A percentile compares a stretch with the other conserved stretches of the same genome.
Evolutionary conservation across 2,329 filamentous ascomycete genomes (phyloP).

Genomic region (Hymenoscyphus albidus): DNA sequence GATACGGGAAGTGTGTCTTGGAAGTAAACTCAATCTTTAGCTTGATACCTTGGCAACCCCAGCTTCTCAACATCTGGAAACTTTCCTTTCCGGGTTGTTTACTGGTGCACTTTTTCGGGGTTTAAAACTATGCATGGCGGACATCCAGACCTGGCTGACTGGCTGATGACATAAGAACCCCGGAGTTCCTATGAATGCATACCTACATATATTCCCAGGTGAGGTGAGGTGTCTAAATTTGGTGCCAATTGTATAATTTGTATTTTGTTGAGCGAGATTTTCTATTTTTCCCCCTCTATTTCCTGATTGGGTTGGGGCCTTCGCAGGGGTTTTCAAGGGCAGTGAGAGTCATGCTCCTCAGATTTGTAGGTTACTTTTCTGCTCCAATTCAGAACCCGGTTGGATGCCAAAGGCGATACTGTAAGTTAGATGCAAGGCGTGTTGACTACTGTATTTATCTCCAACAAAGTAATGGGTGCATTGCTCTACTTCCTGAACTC

Average conservation of each 20-base stretch:
- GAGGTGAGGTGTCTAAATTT: too few relatives aligned
- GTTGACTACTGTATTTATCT: neutral
- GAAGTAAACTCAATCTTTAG: neutral
- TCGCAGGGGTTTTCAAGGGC: too few relatives aligned
- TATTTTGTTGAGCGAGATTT: too few relatives aligned
- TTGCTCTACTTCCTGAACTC: neutral
- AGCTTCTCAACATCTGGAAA: neutral
- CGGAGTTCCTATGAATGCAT: neutral
- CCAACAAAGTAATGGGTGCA: neutral
- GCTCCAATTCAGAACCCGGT: too few relatives aligned
- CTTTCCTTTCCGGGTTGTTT: neutral
- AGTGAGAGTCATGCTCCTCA: too few relatives aligned
- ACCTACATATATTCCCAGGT: neutral
- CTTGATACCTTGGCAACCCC: conserved; percentile 1
- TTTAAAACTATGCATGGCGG: neutral
- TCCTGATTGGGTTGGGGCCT: too few relatives aligned
- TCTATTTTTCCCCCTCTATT: too few relatives aligned
- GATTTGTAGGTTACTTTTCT: too few relatives aligned
- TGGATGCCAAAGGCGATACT: too few relatives aligned
- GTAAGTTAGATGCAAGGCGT: too few relatives aligned
- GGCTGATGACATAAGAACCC: neutral
- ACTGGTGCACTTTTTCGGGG: neutral
- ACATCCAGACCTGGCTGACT: neutral
- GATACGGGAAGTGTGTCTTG: neutral
- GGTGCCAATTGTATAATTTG: too few relatives aligned